These are phyloP conservation scores for Rhodotorula diobovata DNA, from an alignment of 768 basidiomycete genomes.

Conservation along the genomic window DNA sequence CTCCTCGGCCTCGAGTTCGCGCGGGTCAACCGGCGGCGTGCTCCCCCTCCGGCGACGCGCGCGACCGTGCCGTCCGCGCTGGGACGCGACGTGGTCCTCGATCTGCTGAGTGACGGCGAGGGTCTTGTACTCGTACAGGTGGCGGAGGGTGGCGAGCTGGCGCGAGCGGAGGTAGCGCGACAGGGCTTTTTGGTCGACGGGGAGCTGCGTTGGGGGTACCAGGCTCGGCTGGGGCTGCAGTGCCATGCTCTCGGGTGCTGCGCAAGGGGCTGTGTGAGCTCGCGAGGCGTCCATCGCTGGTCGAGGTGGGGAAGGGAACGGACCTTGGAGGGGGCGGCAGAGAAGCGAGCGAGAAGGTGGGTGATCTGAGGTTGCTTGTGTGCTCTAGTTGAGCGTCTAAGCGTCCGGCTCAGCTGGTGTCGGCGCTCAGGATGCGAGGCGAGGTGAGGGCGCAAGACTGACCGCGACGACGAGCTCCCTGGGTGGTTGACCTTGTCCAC, in stretches of 20 bases:
- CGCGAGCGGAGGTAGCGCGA: conserved; percentile 23
- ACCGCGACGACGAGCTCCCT: background rate
- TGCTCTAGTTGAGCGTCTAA: too few relatives aligned
- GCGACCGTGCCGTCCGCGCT: conserved; percentile 12
- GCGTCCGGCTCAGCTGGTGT: too few relatives aligned
- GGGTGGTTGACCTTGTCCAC: too few relatives aligned
- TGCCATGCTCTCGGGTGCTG: background rate
- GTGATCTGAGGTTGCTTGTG: too few relatives aligned
- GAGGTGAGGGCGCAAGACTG: background rate
- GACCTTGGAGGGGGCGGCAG: background rate
- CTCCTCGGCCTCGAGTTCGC: conserved; percentile 10
- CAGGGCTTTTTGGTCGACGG: conserved; percentile 12
- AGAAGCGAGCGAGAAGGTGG: background rate
- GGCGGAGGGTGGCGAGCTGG: conserved; percentile 30
- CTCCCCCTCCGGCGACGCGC: conserved; percentile 17
- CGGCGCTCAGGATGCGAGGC: background rate
- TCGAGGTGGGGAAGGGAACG: background rate
- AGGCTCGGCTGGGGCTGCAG: background rate
- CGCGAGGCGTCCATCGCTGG: background rate
- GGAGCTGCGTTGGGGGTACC: conserved; percentile 10
- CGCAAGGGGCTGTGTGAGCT: background rate
- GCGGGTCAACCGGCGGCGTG: conserved; percentile 9
- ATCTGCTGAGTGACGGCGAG: conserved; percentile 19
- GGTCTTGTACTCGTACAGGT: conserved; percentile 29
- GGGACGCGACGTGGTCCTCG: conserved; percentile 14